These are phyloP conservation scores for Blastomyces gilchristii DNA, from an alignment of 2,329 filamentous ascomycete genomes.

Conservation along the genomic window DNA sequence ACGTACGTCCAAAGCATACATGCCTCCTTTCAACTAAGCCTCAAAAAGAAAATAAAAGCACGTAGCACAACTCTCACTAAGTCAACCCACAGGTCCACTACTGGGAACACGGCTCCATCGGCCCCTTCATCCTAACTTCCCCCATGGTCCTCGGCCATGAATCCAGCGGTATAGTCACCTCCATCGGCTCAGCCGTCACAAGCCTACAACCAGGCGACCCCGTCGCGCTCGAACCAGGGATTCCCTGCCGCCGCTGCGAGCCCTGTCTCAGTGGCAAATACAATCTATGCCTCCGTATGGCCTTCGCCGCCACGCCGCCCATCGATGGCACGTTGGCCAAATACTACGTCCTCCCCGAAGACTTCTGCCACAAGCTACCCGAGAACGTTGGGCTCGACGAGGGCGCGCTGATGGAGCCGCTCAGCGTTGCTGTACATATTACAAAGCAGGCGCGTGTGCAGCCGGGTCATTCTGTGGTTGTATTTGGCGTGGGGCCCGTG, in stretches of 20 bases:
- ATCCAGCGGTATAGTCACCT: conserved; percentile 60
- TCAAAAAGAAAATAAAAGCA: background rate
- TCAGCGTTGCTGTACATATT: conserved; percentile 79
- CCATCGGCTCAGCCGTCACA: conserved; percentile 56
- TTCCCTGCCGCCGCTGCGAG: conserved; percentile 54
- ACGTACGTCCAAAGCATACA: conserved; percentile 42
- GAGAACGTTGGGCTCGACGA: conserved; percentile 67
- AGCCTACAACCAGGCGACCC: conserved; percentile 52
- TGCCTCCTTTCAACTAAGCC: background rate
- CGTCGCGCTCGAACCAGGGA: conserved; percentile 60
- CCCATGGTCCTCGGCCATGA: conserved; percentile 56
- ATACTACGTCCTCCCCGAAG: conserved; percentile 72
- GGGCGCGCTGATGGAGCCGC: conserved; percentile 81
- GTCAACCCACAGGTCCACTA: conserved; percentile 33
- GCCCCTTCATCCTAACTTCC: conserved; percentile 35
- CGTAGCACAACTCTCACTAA: background rate
- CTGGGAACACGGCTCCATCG: conserved; percentile 39
- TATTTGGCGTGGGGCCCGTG: conserved; percentile 81
- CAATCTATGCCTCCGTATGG: conserved; percentile 74
- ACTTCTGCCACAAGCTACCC: conserved; percentile 90
- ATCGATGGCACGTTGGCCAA: conserved; percentile 80
- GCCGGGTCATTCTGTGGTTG: conserved; percentile 66
- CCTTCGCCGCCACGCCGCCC: conserved; percentile 88
- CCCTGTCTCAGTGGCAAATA: conserved; percentile 58
- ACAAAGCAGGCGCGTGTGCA: conserved; percentile 60